Percentiles rank a stretch among this genome's conserved stretches.
Conservation (phyloP, 208 protist species). For the Blechomonas ayalai region DNA sequence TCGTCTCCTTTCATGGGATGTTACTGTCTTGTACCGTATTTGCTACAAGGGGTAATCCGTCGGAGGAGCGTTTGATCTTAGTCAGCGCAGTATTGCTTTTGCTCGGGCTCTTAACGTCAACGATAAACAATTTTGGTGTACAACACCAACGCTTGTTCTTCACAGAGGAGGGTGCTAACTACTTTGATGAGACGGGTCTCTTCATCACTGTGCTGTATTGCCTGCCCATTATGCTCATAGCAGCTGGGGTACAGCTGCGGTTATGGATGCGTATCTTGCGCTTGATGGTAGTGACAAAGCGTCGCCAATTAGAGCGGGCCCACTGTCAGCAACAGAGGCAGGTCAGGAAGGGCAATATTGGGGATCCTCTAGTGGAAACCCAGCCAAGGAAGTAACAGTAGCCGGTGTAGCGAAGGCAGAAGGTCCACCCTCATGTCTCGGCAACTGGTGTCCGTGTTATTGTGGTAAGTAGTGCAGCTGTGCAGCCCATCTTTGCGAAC, state of each 20-base stretch:
- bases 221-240: conserved; percentile 38
- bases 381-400: conserved; percentile 5
- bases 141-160: conserved; percentile 29
- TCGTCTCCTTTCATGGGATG: conserved; percentile 38
- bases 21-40: conserved; percentile 18
- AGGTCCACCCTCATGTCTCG: no score
- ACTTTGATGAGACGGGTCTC: conserved; percentile 62
- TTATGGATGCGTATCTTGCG: conserved; percentile 13
- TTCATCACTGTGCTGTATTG: conserved; percentile 58
- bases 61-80: conserved; percentile 30
- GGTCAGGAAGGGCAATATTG: no score
- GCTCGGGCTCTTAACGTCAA: conserved; percentile 17
- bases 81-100: conserved; percentile 25
- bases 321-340: no score
- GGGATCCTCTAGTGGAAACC: no score
- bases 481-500: no score
- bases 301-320: conserved; percentile 6
- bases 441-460: no score
- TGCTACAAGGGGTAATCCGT: conserved; percentile 7
- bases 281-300: conserved; percentile 12
- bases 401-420: not conserved
- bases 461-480: no score
- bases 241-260: conserved; percentile 26
- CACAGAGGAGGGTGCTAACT: conserved; percentile 36
- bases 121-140: conserved; percentile 25